These are phyloP conservation scores for Aspergillus diversus DNA, from an alignment of 495 filamentous ascomycete genomes.

Conservation along the genomic window DNA sequence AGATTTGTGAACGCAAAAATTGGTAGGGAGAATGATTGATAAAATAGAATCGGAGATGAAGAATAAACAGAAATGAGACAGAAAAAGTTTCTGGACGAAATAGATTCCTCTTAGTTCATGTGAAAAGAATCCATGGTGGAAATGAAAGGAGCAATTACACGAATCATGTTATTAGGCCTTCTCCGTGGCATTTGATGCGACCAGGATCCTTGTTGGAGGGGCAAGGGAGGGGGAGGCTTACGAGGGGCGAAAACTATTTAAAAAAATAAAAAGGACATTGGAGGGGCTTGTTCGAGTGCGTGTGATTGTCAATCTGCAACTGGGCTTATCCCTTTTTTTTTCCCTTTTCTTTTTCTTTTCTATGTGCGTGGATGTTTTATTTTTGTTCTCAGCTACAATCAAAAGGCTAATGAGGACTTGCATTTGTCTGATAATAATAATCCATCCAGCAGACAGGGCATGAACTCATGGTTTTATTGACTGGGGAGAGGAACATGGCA, in stretches of 20 bases:
- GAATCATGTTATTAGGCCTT: slow-evolving; percentile 23
- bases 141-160: slow-evolving; percentile 30
- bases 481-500: neutral
- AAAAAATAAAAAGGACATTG: slow-evolving; percentile 16
- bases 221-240: slow-evolving; percentile 31
- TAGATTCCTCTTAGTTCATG: slow-evolving; percentile 8
- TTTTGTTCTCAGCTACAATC: neutral
- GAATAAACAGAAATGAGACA: slow-evolving; percentile 22
- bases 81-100: slow-evolving; percentile 4
- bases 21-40: slow-evolving; percentile 12
- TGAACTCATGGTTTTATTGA: too few species aligned
- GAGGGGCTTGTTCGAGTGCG: slow-evolving; percentile 22
- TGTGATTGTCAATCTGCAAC: slow-evolving; percentile 19
- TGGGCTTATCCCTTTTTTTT: slow-evolving; percentile 10
- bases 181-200: slow-evolving; percentile 29
- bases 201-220: slow-evolving; percentile 31
- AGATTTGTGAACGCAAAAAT: slow-evolving; percentile 9
- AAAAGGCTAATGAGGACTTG: too few species aligned
- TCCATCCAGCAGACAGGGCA: too few species aligned
- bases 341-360: neutral
- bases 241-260: slow-evolving; percentile 25
- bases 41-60: slow-evolving; percentile 14
- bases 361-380: neutral
- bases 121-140: slow-evolving; percentile 27
- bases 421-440: too few species aligned